Base-by-base conservation (phyloP, 2,329 filamentous ascomycete genomes). In the Colletotrichum tropicale region DNA sequence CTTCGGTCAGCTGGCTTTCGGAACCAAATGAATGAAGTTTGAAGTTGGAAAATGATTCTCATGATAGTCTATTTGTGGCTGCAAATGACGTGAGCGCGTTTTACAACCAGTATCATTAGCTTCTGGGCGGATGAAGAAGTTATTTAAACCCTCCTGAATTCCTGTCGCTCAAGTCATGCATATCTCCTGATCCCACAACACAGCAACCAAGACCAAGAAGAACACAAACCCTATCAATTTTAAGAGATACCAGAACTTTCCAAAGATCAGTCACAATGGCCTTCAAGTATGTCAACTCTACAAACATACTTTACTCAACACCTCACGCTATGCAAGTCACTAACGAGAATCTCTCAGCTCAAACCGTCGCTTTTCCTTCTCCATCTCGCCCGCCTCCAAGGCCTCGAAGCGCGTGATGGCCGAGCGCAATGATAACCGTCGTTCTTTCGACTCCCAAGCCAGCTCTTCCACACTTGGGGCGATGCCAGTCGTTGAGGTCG, bases 391-490 rank as follows among this genome's bases (percentile, higher is more conserved):
- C n/a, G 74, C 74, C 4, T 34, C 43, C 13, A 76, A 70, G 30
- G 74, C 74, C 4, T 66, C 65, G 18, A 70, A 66, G 60, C 48
- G 71, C 8, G 65, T 70, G 7, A n/a, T 76, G 30, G 60, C 65
- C 1, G 64, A 74, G 36, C 65, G 74, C 21, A 60, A 67, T 30
- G 24, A 13, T 48, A 58, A 66, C 10, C 70, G 74, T 7, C 71
- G 71, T 24, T 76, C 74, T 0, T 61, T 76, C 15, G 74, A 74
- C 34, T 76, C 71, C 6, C 70, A 74, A 8, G 71, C 74, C 5
- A 74, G 48, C 26, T 76, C 71, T 6, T 75, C 70, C 2, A 76
- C 74, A 6, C 65, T 76, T 10, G 74, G 74, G 3, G 24, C 28
- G 13, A 56, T 70, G 66, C 74, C 74, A 12, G 74, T 70, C 26